Percentiles rank a stretch among this genome's conserved stretches.
These are phyloP conservation scores for Panaeolus papilionaceus DNA, from an alignment of 768 basidiomycete genomes.

Conservation along the genomic window DNA sequence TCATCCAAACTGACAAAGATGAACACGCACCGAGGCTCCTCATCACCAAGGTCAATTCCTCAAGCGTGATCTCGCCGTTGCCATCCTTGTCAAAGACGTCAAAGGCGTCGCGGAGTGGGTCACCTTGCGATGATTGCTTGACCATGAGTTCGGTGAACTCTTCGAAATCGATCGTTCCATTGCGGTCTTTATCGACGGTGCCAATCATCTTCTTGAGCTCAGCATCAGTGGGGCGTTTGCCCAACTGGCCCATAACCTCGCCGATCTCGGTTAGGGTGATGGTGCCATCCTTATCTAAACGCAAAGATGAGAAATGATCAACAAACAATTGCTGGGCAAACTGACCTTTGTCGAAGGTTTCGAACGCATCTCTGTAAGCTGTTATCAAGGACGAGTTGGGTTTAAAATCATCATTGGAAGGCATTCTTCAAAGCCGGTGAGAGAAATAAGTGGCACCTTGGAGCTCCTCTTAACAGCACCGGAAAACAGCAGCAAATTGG, in stretches of 20 bases:
- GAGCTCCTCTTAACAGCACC: not conserved
- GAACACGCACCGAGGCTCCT: constrained; percentile 75
- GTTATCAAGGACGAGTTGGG: not conserved
- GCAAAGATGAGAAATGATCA: not conserved
- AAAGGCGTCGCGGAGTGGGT: constrained; percentile 97
- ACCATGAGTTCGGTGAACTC: constrained; percentile 55
- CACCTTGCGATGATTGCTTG: constrained; percentile 57
- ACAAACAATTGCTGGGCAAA: not conserved
- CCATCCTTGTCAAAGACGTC: constrained; percentile 97
- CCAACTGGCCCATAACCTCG: constrained; percentile 52
- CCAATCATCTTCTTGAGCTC: constrained; percentile 53
- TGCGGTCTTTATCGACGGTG: constrained; percentile 48
- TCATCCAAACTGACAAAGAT: not conserved
- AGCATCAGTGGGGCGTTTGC: constrained; percentile 49
- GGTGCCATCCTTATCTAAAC: constrained; percentile 34
- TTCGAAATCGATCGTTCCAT: constrained; percentile 51
- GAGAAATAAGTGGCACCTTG: not conserved
- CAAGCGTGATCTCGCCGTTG: constrained; percentile 87
- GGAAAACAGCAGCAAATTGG: not conserved
- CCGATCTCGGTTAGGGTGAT: constrained; percentile 54
- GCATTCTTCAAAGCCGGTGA: not conserved
- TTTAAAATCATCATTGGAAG: not conserved
- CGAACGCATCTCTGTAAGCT: constrained; percentile 8
- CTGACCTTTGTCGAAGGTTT: constrained; percentile 4
- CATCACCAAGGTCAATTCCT: constrained; percentile 93